Evolutionary conservation across 495 filamentous ascomycete species (phyloP).

Genomic region (Immersiella caudata): DNA sequence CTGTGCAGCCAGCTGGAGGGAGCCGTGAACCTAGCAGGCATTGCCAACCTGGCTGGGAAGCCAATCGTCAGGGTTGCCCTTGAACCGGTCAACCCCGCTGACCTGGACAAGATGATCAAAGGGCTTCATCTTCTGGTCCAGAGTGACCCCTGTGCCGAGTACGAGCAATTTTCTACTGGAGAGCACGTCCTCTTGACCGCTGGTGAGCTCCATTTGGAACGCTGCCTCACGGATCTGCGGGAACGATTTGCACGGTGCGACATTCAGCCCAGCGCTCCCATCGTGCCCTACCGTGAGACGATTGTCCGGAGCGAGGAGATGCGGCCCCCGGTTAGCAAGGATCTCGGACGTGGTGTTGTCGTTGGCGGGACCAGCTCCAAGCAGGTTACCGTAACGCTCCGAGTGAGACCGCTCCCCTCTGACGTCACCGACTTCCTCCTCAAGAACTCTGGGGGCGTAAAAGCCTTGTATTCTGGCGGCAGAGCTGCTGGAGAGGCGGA

Average conservation of each 20-base stretch:
- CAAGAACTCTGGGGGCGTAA: slow-evolving; percentile 77
- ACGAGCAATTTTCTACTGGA: slow-evolving; percentile 88
- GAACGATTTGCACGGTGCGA: slow-evolving; percentile 95
- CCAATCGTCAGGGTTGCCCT: slow-evolving; percentile 96
- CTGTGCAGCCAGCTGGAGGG: slow-evolving; percentile 88
- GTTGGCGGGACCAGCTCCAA: slow-evolving; percentile 77
- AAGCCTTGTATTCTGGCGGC: slow-evolving; percentile 72
- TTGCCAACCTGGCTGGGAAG: slow-evolving; percentile 68
- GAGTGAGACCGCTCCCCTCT: slow-evolving; percentile 77
- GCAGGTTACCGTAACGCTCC: slow-evolving; percentile 75
- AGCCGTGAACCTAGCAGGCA: slow-evolving; percentile 87
- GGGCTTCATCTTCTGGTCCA: slow-evolving; percentile 88
- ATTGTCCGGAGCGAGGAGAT: slow-evolving; percentile 88
- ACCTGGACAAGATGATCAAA: slow-evolving; percentile 90
- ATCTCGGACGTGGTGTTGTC: slow-evolving; percentile 83
- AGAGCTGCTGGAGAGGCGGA: slow-evolving; percentile 48
- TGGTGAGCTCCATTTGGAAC: slow-evolving; percentile 91
- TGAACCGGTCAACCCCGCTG: slow-evolving; percentile 83
- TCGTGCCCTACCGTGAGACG: slow-evolving; percentile 93
- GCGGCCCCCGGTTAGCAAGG: slow-evolving; percentile 82
- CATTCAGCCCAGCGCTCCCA: slow-evolving; percentile 89
- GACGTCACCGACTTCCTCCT: slow-evolving; percentile 82
- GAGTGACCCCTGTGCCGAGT: slow-evolving; percentile 93
- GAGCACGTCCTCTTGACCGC: slow-evolving; percentile 96
- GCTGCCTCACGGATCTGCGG: slow-evolving; percentile 89